Evolutionary conservation across 2,329 filamentous ascomycete genomes (phyloP), one percentile per base, ranked within the genome.

Genomic region (Venturia carpophila): DNA sequence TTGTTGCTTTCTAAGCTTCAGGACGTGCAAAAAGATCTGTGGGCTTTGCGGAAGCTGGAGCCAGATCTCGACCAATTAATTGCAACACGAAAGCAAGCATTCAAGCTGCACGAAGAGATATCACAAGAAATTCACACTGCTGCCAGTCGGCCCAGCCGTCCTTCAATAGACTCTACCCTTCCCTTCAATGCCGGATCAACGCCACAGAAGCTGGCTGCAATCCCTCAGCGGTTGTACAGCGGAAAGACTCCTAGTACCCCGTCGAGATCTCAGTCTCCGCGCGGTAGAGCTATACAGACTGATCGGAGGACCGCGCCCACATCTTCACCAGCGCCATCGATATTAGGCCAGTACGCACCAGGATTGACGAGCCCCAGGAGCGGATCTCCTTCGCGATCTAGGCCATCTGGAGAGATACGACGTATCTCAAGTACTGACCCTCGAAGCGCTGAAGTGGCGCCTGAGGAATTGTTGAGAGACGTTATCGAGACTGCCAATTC

Each of bases 51-150:
- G 49, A 69, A 71, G 41, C 75, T 76, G 39, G 75, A 82, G 9
- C 75, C 76, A 5, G 79, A 79, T 64, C 76, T 82, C 66, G 78
- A 81, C 65, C 76, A 78, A 24, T 76, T 81, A 58, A 73, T 83
- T 24, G 73, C 76, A 2, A 79, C 77, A 60, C 76, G 81, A 37
- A 81, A 82, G 67, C 76, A 78, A 62, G 79, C 80, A 45, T 79
- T 83, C 63, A 76, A 75, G 61, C 77, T 80, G 41, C 74, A 79
- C 37, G 76, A 79, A 65, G 77, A 78, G 27, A 71, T 81, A 58
- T 75, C 75, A 52, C 74, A 78, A 24, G 76, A 76, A 5, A 72
- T 73, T 64, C 73, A 72, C 58, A 68, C 72, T 37, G 69, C 72
- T 3, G 71, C 72, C 10, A 39, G 15, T 24, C 42, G 39, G 6